phyloP scores from a whole-genome alignment of 345 rosid genomes.

The Syzygium grande region DNA sequence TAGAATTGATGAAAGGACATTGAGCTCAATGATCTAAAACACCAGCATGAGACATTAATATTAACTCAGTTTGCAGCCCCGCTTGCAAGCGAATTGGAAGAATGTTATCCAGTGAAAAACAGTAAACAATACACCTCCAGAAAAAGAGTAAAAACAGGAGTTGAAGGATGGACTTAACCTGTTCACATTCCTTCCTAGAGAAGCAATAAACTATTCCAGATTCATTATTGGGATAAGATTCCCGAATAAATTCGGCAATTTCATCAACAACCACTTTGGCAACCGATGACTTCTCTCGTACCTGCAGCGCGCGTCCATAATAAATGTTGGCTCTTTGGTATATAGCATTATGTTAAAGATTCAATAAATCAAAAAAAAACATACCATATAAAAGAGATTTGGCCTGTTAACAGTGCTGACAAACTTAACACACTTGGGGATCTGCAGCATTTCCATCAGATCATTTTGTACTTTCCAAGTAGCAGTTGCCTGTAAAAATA shows the following conservation, averaged over 20 bases:
- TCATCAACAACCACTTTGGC: slow-evolving; percentile 77
- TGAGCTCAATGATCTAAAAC: background rate
- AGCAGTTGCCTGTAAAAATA: slow-evolving; percentile 72
- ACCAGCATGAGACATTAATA: background rate
- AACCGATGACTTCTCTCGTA: slow-evolving; percentile 76
- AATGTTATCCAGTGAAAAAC: background rate
- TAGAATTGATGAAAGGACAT: background rate
- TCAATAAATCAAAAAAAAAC: background rate
- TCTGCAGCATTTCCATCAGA: slow-evolving; percentile 78
- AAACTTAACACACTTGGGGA: slow-evolving; percentile 74
- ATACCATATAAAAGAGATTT: slow-evolving; percentile 89
- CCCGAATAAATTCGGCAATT: slow-evolving; percentile 68
- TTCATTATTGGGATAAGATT: slow-evolving; percentile 77
- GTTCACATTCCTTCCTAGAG: slow-evolving; percentile 93
- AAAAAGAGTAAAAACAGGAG: slow-evolving; percentile 1
- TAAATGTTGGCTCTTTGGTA: background rate
- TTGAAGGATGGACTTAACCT: slow-evolving; percentile 36
- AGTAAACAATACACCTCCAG: background rate
- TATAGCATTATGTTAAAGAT: slow-evolving; percentile 2
- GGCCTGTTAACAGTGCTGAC: slow-evolving; percentile 96
- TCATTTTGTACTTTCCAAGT: slow-evolving; percentile 86
- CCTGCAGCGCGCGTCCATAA: slow-evolving; percentile 38
- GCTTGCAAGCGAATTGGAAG: background rate
- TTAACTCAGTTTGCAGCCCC: background rate
- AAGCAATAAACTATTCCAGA: slow-evolving; percentile 97